Conservation (phyloP, 2,329 filamentous ascomycete species). For the Ophiostoma triangulosporum region DNA sequence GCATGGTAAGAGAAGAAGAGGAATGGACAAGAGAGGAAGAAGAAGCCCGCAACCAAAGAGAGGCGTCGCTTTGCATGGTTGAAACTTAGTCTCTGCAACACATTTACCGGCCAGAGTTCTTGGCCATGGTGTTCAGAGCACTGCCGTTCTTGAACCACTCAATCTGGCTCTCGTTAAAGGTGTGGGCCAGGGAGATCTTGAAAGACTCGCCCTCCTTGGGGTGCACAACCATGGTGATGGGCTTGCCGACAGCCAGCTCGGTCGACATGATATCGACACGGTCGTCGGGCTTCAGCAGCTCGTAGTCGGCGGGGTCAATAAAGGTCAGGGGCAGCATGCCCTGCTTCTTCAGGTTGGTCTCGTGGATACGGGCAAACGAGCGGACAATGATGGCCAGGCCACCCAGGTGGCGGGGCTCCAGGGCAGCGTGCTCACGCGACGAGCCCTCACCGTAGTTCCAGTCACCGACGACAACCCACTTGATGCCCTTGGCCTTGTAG, state of each 20-base stretch:
- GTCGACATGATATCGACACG: slow-evolving; percentile 84
- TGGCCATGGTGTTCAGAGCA: slow-evolving; percentile 97
- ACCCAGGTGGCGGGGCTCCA: slow-evolving; percentile 93
- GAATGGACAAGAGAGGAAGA: background rate
- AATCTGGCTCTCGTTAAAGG: slow-evolving; percentile 95
- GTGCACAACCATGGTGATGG: slow-evolving; percentile 82
- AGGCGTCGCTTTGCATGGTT: background rate
- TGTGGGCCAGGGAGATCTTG: slow-evolving; percentile 78
- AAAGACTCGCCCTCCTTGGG: slow-evolving; percentile 73
- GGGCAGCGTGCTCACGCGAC: slow-evolving; percentile 94
- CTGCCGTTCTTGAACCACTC: slow-evolving; percentile 99
- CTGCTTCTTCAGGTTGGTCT: slow-evolving; percentile 99
- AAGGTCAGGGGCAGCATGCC: slow-evolving; percentile 99
- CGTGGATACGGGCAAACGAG: slow-evolving; percentile 97
- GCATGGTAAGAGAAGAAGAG: background rate
- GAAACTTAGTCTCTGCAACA: background rate
- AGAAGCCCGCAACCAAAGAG: background rate
- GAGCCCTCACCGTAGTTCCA: slow-evolving; percentile 99
- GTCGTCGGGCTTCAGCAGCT: slow-evolving; percentile 88
- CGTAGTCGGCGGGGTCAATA: slow-evolving; percentile 87
- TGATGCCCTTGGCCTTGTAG: slow-evolving; percentile 94
- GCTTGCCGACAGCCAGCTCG: slow-evolving; percentile 82
- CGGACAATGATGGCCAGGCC: slow-evolving; percentile 93
- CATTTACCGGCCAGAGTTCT: slow-evolving; percentile 25
- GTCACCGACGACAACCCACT: slow-evolving; percentile 96